Evolutionary conservation across 352 stramenopile genomes (phyloP).

Genomic region (Blastocystis sp.): DNA sequence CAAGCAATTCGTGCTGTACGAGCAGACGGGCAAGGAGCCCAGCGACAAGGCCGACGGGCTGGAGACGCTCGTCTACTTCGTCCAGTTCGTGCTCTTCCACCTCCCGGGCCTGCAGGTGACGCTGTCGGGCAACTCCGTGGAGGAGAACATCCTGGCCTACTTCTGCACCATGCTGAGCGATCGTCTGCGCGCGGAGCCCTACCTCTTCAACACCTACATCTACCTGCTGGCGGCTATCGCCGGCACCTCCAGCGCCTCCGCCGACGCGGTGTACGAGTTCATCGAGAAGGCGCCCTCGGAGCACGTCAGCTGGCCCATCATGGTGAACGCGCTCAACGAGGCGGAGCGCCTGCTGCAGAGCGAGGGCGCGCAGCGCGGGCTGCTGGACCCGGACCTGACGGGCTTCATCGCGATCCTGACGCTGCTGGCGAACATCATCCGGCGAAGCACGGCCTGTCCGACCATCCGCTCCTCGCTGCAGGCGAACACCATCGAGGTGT

Average conservation of each 20-base stretch:
- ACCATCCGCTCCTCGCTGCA: constrained; percentile 42
- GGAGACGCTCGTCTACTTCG: constrained; percentile 42
- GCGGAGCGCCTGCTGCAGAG: background rate
- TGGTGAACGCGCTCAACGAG: constrained; percentile 58
- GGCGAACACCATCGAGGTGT: constrained; percentile 34
- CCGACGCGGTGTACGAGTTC: constrained; percentile 60
- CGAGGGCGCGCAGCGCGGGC: constrained; percentile 26
- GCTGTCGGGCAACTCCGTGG: constrained; percentile 30
- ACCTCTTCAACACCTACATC: constrained; percentile 61
- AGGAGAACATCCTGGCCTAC: constrained; percentile 32
- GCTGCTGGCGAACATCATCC: constrained; percentile 18
- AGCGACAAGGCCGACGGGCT: constrained; percentile 38
- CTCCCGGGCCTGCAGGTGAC: background rate
- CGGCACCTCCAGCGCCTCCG: background rate
- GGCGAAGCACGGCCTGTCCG: background rate
- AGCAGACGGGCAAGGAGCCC: background rate
- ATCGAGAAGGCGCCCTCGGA: constrained; percentile 54
- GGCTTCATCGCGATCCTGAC: constrained; percentile 46
- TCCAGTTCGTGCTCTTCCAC: constrained; percentile 36
- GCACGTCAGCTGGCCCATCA: constrained; percentile 47
- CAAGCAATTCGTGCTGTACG: constrained; percentile 52
- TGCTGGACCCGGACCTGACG: constrained; percentile 54
- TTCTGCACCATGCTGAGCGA: constrained; percentile 58
- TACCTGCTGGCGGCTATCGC: constrained; percentile 37
- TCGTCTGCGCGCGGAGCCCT: constrained; percentile 45